These are phyloP conservation scores for Cutaneotrichosporon spelunceum DNA, from an alignment of 1,284 basidiomycete genomes.

Conservation along the genomic window DNA sequence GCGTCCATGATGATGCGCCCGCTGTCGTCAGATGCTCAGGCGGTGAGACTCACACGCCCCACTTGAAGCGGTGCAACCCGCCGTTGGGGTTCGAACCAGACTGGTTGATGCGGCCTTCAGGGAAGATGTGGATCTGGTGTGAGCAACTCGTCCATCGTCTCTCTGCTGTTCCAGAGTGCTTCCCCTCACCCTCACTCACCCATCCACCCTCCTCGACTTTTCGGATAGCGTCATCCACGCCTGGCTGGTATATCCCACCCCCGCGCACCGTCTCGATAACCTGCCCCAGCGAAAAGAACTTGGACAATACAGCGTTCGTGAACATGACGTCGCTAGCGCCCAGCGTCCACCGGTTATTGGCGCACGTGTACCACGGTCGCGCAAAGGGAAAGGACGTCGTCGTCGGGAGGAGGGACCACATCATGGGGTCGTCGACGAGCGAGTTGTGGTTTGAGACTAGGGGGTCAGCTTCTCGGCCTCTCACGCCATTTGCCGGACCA, in stretches of 20 bases:
- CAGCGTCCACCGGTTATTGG: slow-evolving; percentile 49
- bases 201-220: slow-evolving; percentile 77
- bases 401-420: slow-evolving; percentile 76
- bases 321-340: slow-evolving; percentile 85
- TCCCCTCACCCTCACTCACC: slow-evolving; percentile 59
- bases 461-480: not conserved
- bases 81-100: slow-evolving; percentile 58
- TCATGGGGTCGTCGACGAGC: slow-evolving; percentile 56
- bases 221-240: slow-evolving; percentile 75
- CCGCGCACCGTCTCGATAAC: slow-evolving; percentile 91
- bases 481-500: too few species aligned
- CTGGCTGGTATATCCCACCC: slow-evolving; percentile 81
- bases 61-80: slow-evolving; percentile 80
- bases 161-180: not conserved
- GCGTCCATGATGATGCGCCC: slow-evolving; percentile 81
- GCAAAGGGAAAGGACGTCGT: slow-evolving; percentile 58
- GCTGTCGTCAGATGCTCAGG: slow-evolving; percentile 51
- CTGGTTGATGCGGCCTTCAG: slow-evolving; percentile 89
- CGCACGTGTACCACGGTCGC: slow-evolving; percentile 34
- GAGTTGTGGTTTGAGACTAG: slow-evolving; percentile 90
- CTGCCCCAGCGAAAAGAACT: slow-evolving; percentile 86
- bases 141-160: not conserved
- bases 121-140: slow-evolving; percentile 80
- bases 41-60: slow-evolving; percentile 75
- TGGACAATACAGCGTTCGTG: slow-evolving; percentile 77